phyloP scores from a whole-genome alignment of 2,329 filamentous ascomycete genomes.

The Verticillium tricorpus region DNA sequence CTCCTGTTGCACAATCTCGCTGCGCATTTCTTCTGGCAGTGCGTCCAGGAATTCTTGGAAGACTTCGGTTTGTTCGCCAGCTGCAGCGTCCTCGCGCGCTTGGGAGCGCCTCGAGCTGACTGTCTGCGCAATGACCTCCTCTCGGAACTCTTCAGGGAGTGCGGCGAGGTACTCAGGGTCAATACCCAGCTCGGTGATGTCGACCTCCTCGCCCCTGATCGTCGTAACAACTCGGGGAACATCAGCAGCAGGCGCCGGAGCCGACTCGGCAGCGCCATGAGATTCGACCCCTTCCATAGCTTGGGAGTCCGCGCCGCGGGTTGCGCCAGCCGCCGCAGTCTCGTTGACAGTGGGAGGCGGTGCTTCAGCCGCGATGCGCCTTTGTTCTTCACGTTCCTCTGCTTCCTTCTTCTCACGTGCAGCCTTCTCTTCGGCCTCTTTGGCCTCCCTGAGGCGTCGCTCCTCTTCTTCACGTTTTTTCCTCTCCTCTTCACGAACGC shows the following conservation, averaged over 20 bases:
- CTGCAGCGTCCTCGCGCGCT: conserved; percentile 61
- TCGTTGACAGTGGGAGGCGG: conserved; percentile 29
- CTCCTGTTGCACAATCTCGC: conserved; percentile 89
- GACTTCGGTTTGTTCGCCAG: conserved; percentile 76
- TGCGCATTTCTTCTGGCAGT: conserved; percentile 81
- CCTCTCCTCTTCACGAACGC: conserved; percentile 51
- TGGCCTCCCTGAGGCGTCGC: conserved; percentile 62
- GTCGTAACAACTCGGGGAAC: conserved; percentile 67
- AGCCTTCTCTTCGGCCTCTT: conserved; percentile 65
- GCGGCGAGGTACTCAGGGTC: conserved; percentile 92
- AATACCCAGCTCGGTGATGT: conserved; percentile 92
- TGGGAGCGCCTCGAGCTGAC: conserved; percentile 78
- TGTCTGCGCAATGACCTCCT: conserved; percentile 92
- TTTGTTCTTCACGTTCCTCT: conserved; percentile 60
- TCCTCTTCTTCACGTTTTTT: conserved; percentile 63
- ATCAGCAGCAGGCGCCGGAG: conserved; percentile 21
- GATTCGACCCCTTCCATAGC: conserved; percentile 77
- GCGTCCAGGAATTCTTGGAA: conserved; percentile 93
- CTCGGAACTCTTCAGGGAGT: conserved; percentile 93
- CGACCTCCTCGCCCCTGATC: conserved; percentile 80
- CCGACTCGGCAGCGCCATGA: conserved; percentile 29
- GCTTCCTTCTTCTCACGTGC: conserved; percentile 65
- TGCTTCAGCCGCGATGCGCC: conserved; percentile 57
- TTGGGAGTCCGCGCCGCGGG: conserved; percentile 29
- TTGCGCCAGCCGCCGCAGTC: neutral